Base-by-base conservation (phyloP, 176 grass and related monocot genomes). In the Panicum miliaceum region DNA sequence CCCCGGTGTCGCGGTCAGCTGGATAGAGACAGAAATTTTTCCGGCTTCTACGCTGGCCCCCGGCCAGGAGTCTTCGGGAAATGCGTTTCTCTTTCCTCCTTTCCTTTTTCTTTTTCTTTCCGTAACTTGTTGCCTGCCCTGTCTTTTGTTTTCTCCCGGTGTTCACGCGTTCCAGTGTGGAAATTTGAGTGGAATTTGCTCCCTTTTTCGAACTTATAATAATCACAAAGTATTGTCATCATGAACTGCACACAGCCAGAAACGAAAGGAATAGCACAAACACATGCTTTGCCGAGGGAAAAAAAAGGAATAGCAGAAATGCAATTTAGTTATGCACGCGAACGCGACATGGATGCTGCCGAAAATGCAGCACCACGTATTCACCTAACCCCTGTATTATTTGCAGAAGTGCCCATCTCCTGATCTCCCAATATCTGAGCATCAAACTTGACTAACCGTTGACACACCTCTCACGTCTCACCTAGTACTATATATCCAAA, bases 11-110 rank as follows among this genome's bases (percentile, higher is more conserved):
- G 8, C 70, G 27, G 51, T 77, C 79, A n/a, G 53, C 77, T 22
- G 47, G 58, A 81, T 66, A 25, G 56, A 77, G 75, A 79, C 75
- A 85, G 20, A 27, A 14, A 0, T 8, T 38, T 71, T 43, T 43
- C 43, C 68, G 6, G 52, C 41, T 62, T 48, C 25, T 42, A 7
- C 62, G 35, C 19, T 23, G 64, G 35, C 4, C 43, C 82, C 73
- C n/a, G 48, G 46, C 8, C 62, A 84, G 48, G 35, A 68, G 18
- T 59, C 36, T 32, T 68, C 61, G 16, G 3, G 16, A 57, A 53
- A 32, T 35, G 23, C 26, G 37, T 13, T 40, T 3, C 5, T 51
- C 19, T 50, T 62, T 62, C 37, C 26, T 67, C 53, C 53, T 48
- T 48, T 48, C 5, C 42, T 45, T 46, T 46, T 71, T 46, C 43